Evolutionary conservation across 495 filamentous ascomycete genomes (phyloP), one percentile per base, ranked within the genome.

Genomic region (Hypomontagnella monticulosa): DNA sequence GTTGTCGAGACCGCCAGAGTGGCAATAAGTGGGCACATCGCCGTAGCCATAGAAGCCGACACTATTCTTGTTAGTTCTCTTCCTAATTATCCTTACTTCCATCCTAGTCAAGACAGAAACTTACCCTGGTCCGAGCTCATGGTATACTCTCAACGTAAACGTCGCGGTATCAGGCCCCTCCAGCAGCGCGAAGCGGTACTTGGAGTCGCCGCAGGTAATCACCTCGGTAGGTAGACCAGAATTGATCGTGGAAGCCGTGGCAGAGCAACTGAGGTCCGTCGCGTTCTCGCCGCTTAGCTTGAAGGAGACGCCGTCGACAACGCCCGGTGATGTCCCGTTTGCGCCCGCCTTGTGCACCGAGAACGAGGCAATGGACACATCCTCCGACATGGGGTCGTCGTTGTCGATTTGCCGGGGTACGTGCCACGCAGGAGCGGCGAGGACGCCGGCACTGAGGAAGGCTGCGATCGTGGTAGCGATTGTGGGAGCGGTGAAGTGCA

Each of bases 261-360:
- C 56, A 14, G 34, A 48, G 62, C 63, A 67, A 19, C 6, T 19
- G 42, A 67, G 37, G 52, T 36, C 34, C 32, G 40, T 40, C 37
- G 44, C 63, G 51, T 53, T 47, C 0, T 23, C 11, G 52, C 57
- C 63, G 38, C 2, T 37, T 1, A 67, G 46, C 44, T 57, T 52
- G 52, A 67, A 61, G 38, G 50, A 37, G 15, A 57, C 58, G 48
- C 64, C 53, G 58, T 62, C 57, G 3, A 61, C 46, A 40, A 38
- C 47, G 20, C 57, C 51, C 23, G 12, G 15, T 4, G 40, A n/a
- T 12, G 40, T 1, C 16, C 27, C 50, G 42, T 14, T 41, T 34
- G 37, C 63, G 34, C 57, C 58, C 5, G 46, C 8, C 58, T 67
- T 67, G 47, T 67, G 57, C 7, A 49, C 42, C 15, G 0, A 14